Evolutionary conservation across 169 alveolate species (phyloP).

Genomic region (Cryptosporidium sp.): DNA sequence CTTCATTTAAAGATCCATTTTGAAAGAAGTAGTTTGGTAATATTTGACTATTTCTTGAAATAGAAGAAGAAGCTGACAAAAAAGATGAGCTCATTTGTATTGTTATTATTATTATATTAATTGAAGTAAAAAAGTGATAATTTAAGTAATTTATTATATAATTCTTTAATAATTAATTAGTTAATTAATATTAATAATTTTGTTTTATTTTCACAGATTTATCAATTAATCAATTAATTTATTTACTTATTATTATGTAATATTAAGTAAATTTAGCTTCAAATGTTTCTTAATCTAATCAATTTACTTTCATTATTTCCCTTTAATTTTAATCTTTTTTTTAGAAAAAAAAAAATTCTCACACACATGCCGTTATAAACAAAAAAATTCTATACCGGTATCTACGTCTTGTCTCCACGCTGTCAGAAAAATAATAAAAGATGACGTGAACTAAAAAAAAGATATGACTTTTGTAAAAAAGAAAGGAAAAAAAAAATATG

Average conservation of each 20-base stretch:
- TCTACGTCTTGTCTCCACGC: slow-evolving; percentile 56
- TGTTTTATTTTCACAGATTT: neutral
- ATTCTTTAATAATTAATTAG: no score
- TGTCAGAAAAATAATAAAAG: neutral
- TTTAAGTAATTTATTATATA: neutral
- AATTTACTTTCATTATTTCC: neutral
- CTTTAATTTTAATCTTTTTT: slow-evolving; percentile 1
- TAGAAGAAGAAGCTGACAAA: slow-evolving; percentile 26
- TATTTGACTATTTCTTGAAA: slow-evolving; percentile 43
- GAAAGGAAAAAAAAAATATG: neutral
- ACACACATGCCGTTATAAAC: neutral
- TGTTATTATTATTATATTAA: no score
- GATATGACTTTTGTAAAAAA: neutral
- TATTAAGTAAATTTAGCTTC: neutral
- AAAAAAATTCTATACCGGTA: slow-evolving; percentile 29
- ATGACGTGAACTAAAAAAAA: neutral
- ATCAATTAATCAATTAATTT: no score
- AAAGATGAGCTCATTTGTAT: slow-evolving; percentile 17
- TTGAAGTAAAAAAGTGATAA: no score
- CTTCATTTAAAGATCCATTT: slow-evolving; percentile 23
- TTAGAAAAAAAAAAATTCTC: slow-evolving; percentile 1
- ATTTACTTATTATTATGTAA: no score
- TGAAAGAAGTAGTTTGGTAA: slow-evolving; percentile 31
- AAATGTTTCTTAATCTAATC: neutral
- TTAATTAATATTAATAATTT: no score